phyloP scores from a whole-genome alignment of 1,284 basidiomycete genomes.

The Ustilago sp. region DNA sequence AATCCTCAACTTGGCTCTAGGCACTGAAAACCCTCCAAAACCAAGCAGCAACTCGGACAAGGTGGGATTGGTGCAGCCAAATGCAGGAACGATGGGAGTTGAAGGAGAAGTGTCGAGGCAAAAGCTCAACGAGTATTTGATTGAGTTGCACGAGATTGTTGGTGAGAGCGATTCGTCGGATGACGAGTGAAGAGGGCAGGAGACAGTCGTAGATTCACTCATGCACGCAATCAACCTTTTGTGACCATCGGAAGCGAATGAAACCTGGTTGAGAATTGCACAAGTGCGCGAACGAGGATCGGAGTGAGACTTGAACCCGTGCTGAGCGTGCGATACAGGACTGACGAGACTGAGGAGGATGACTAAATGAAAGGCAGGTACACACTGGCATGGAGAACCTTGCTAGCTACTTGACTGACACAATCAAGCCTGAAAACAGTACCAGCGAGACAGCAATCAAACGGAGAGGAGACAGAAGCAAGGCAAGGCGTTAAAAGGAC shows the following conservation, averaged over 20 bases:
- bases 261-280: background rate
- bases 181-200: slow-evolving; percentile 22
- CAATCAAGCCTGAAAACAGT: slow-evolving; percentile 12
- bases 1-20: slow-evolving; percentile 59
- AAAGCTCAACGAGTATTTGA: slow-evolving; percentile 63
- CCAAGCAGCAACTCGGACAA: slow-evolving; percentile 10
- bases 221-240: background rate
- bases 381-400: background rate
- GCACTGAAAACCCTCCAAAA: slow-evolving; percentile 46
- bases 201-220: background rate
- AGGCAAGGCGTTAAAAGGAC: slow-evolving; percentile 4
- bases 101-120: slow-evolving; percentile 45
- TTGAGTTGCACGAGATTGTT: slow-evolving; percentile 61
- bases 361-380: background rate
- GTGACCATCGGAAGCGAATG: background rate
- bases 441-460: background rate
- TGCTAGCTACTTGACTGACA: background rate
- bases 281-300: background rate
- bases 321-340: background rate
- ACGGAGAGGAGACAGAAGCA: background rate
- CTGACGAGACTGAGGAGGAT: background rate
- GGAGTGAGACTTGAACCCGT: background rate
- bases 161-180: slow-evolving; percentile 23
- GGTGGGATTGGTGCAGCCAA: slow-evolving; percentile 14
- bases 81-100: slow-evolving; percentile 37